phyloP scores from a whole-genome alignment of 164 flowering plant genomes.

The Taxillus chinensis region DNA sequence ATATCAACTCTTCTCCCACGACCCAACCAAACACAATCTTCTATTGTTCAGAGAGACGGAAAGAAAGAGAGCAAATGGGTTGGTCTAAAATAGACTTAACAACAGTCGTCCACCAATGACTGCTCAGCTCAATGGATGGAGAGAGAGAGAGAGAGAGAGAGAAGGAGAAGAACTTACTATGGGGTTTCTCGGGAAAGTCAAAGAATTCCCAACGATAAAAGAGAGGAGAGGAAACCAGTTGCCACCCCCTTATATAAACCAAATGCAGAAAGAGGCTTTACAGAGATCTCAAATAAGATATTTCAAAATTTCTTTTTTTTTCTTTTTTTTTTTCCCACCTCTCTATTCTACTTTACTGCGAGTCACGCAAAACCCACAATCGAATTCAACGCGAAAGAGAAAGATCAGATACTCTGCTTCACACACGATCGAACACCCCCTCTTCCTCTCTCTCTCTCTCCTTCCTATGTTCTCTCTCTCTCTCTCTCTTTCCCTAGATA shows the following conservation, averaged over 20 bases:
- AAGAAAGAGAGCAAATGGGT: no score
- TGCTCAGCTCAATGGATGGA: background rate
- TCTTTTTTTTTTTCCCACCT: background rate
- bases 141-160: background rate
- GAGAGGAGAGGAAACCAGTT: background rate
- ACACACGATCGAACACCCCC: constrained; percentile 15
- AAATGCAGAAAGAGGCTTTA: background rate
- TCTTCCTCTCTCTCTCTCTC: constrained; percentile 4
- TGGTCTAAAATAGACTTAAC: no score
- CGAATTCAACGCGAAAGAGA: constrained; percentile 38
- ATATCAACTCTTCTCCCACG: no score
- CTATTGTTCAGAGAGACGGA: no score
- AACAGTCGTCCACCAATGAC: background rate
- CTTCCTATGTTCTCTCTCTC: constrained; percentile 4
- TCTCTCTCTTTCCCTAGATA: background rate
- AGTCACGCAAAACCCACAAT: constrained; percentile 10
- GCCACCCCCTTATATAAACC: constrained; percentile 8
- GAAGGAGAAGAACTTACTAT: background rate
- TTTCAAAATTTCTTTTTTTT: background rate
- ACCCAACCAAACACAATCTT: no score
- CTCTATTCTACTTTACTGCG: background rate
- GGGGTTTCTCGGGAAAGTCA: constrained; percentile 9
- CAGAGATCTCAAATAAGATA: background rate
- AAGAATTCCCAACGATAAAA: constrained; percentile 1
- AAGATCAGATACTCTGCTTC: constrained; percentile 25